Conservation (phyloP, 768 basidiomycete genomes). For the Naganishia friedmannii region DNA sequence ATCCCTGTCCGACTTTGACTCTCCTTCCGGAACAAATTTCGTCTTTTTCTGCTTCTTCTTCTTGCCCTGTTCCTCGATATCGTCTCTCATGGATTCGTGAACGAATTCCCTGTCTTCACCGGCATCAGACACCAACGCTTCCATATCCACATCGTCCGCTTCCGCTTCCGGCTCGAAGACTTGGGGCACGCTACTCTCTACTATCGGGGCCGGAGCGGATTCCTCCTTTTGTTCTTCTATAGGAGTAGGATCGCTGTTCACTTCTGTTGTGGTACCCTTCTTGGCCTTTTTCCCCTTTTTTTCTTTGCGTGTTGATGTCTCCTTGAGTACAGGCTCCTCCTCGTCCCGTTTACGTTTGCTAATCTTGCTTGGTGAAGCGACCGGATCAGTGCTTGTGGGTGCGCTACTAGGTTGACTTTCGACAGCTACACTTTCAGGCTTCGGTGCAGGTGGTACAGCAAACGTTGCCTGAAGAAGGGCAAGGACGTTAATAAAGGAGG, state of each 20-base stretch:
- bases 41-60: slow-evolving; percentile 39
- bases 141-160: slow-evolving; percentile 32
- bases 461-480: slow-evolving; percentile 4
- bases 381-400: slow-evolving; percentile 12
- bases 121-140: slow-evolving; percentile 34
- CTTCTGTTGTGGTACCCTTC: neutral
- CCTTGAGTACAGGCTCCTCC: slow-evolving; percentile 26
- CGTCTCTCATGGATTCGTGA: slow-evolving; percentile 49
- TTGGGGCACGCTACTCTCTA: slow-evolving; percentile 43
- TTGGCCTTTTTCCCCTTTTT: slow-evolving; percentile 30
- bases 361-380: slow-evolving; percentile 30
- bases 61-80: slow-evolving; percentile 33
- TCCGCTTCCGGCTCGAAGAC: neutral
- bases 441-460: slow-evolving; percentile 13
- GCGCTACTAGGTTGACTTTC: slow-evolving; percentile 28
- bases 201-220: slow-evolving; percentile 25
- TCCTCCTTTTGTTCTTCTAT: slow-evolving; percentile 1
- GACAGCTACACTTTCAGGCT: slow-evolving; percentile 22
- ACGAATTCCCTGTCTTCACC: slow-evolving; percentile 39
- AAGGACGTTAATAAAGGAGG: neutral
- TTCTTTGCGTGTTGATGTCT: slow-evolving; percentile 5
- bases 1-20: slow-evolving; percentile 71
- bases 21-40: slow-evolving; percentile 65
- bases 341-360: slow-evolving; percentile 30
- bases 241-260: neutral